Evolutionary conservation across 768 basidiomycete species (phyloP).

Genomic region (Suillus placidus): DNA sequence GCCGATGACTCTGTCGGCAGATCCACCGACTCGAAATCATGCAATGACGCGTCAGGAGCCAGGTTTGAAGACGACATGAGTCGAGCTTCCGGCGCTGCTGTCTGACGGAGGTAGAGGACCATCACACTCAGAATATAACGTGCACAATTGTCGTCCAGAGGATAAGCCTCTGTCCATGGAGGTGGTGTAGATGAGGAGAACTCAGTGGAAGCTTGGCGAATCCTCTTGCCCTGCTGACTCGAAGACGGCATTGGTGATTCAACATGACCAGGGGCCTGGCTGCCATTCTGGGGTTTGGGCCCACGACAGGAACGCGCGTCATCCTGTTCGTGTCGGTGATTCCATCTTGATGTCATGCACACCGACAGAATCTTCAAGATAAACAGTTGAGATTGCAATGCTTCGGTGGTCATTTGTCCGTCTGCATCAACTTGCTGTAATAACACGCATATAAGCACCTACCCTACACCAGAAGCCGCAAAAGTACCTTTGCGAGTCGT

Average conservation of each 20-base stretch:
- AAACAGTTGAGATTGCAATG: constrained; percentile 85
- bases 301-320: constrained; percentile 45
- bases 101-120: constrained; percentile 80
- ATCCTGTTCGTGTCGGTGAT: constrained; percentile 42
- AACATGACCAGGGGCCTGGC: constrained; percentile 32
- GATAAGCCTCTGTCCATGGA: constrained; percentile 63
- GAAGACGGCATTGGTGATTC: constrained; percentile 43
- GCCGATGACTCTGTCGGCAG: constrained; percentile 30
- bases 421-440: constrained; percentile 55
- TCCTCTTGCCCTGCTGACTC: constrained; percentile 27
- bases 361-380: constrained; percentile 80
- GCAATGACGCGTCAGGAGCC: constrained; percentile 64
- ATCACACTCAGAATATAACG: constrained; percentile 82
- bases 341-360: constrained; percentile 80
- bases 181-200: constrained; percentile 37
- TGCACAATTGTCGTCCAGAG: constrained; percentile 81
- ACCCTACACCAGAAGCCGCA: constrained; percentile 5
- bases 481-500: constrained; percentile 69
- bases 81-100: constrained; percentile 54
- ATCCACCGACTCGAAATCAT: constrained; percentile 71
- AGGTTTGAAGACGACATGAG: constrained; percentile 63
- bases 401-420: constrained; percentile 62
- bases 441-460: constrained; percentile 18
- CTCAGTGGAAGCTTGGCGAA: constrained; percentile 47
- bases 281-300: constrained; percentile 34